Percentiles rank a stretch among this genome's conserved stretches.
Evolutionary conservation across 2,329 filamentous ascomycete genomes (phyloP).

Genomic region (Ascocoryne sarcoides): DNA sequence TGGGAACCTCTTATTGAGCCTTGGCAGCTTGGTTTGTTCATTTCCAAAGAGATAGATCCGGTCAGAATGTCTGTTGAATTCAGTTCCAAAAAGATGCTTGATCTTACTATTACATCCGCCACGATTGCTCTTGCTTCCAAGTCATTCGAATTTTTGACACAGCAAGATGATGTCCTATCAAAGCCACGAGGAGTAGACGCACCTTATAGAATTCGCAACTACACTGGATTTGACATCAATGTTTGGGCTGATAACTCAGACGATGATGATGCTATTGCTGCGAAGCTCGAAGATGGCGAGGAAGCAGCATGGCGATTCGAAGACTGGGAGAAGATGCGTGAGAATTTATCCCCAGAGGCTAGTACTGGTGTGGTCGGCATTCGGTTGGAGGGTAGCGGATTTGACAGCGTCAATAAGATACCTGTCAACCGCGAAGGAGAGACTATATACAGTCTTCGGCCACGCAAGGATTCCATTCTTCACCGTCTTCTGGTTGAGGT

Average conservation of each 20-base stretch:
- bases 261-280: slow-evolving; percentile 60
- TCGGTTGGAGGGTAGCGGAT: slow-evolving; percentile 84
- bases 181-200: slow-evolving; percentile 89
- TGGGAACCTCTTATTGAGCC: slow-evolving; percentile 97
- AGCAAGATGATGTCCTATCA: slow-evolving; percentile 82
- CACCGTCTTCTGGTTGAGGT: slow-evolving; percentile 92
- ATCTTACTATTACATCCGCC: slow-evolving; percentile 85
- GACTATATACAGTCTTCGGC: slow-evolving; percentile 77
- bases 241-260: slow-evolving; percentile 68
- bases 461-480: slow-evolving; percentile 73
- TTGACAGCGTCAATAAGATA: slow-evolving; percentile 82
- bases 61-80: slow-evolving; percentile 76
- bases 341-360: slow-evolving; percentile 79
- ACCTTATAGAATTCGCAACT: slow-evolving; percentile 88
- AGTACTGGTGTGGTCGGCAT: slow-evolving; percentile 72
- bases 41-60: slow-evolving; percentile 67
- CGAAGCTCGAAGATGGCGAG: slow-evolving; percentile 77
- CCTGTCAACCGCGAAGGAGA: slow-evolving; percentile 92
- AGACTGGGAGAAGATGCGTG: slow-evolving; percentile 91
- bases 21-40: slow-evolving; percentile 88
- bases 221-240: slow-evolving; percentile 85
- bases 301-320: slow-evolving; percentile 96
- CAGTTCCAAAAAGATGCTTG: slow-evolving; percentile 81
- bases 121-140: slow-evolving; percentile 91
- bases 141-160: slow-evolving; percentile 80